phyloP scores from a whole-genome alignment of 2,329 filamentous ascomycete genomes.

The Phoma sp. region DNA sequence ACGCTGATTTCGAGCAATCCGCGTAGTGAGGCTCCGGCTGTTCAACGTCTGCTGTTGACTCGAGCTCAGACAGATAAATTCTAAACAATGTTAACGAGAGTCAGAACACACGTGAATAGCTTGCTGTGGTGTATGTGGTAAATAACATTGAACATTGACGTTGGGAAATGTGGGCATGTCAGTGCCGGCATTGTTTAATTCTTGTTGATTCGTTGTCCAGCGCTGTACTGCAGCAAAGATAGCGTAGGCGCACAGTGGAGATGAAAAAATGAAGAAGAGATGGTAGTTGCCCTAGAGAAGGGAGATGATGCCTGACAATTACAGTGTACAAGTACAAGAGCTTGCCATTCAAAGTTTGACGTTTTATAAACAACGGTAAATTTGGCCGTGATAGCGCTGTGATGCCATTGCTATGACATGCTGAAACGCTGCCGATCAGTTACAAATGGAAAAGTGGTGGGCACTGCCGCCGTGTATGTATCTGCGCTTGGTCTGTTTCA shows the following conservation, averaged over 20 bases:
- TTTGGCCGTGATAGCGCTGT: slow-evolving; percentile 3
- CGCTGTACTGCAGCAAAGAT: too few species aligned
- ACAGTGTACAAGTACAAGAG: slow-evolving; percentile 25
- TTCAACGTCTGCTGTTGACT: neutral
- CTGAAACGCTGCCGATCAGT: slow-evolving; percentile 5
- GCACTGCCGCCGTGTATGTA: slow-evolving; percentile 1
- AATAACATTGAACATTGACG: too few species aligned
- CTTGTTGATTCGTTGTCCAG: too few species aligned
- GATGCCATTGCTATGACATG: slow-evolving; percentile 7
- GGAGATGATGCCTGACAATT: slow-evolving; percentile 20
- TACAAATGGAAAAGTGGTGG: slow-evolving; percentile 4
- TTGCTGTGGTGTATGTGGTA: too few species aligned
- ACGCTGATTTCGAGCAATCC: neutral
- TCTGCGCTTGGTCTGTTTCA: neutral
- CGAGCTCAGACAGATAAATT: neutral
- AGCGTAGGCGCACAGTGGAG: too few species aligned
- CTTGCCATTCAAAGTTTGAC: slow-evolving; percentile 13
- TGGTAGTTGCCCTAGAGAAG: slow-evolving; percentile 6
- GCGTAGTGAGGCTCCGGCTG: neutral
- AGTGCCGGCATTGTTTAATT: too few species aligned
- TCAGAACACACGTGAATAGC: too few species aligned
- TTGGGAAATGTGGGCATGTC: too few species aligned
- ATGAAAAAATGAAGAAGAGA: neutral
- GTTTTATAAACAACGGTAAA: slow-evolving; percentile 15
- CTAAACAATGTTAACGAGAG: too few species aligned